Evolutionary conservation across 2,329 filamentous ascomycete genomes (phyloP).

Genomic region (Zymoseptoria pseudotritici): DNA sequence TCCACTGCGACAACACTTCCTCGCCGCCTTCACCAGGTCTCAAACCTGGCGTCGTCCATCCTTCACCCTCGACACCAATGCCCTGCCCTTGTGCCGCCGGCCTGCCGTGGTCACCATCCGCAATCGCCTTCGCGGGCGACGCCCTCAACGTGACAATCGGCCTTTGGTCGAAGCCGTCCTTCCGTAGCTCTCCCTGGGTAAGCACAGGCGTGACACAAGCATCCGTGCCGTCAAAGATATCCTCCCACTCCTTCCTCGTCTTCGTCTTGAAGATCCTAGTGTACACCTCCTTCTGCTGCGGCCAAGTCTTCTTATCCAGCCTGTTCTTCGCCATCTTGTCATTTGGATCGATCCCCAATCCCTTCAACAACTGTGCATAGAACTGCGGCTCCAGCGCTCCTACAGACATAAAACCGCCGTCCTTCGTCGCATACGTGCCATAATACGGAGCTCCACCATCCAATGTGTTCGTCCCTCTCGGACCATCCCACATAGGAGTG

Average conservation of each 20-base stretch:
- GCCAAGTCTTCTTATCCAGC: slow-evolving; percentile 59
- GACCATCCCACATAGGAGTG: slow-evolving; percentile 53
- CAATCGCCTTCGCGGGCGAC: slow-evolving; percentile 62
- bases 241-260: slow-evolving; percentile 74
- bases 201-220: slow-evolving; percentile 89
- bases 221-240: slow-evolving; percentile 79
- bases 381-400: slow-evolving; percentile 87
- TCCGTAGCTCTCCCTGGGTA: slow-evolving; percentile 63
- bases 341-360: slow-evolving; percentile 51
- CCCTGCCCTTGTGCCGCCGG: slow-evolving; percentile 53
- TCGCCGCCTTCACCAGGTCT: slow-evolving; percentile 65
- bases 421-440: slow-evolving; percentile 76
- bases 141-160: slow-evolving; percentile 60
- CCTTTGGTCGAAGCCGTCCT: slow-evolving; percentile 58
- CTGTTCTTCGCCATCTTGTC: slow-evolving; percentile 41
- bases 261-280: slow-evolving; percentile 58
- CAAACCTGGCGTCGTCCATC: slow-evolving; percentile 57
- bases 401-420: slow-evolving; percentile 73
- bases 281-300: slow-evolving; percentile 55
- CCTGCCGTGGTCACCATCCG: slow-evolving; percentile 38
- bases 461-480: slow-evolving; percentile 67
- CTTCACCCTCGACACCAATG: slow-evolving; percentile 55
- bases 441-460: slow-evolving; percentile 87
- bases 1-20: slow-evolving; percentile 61
- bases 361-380: slow-evolving; percentile 59